These are phyloP conservation scores for Micractinium conductrix DNA, from an alignment of 139 green algal genomes.

Conservation along the genomic window DNA sequence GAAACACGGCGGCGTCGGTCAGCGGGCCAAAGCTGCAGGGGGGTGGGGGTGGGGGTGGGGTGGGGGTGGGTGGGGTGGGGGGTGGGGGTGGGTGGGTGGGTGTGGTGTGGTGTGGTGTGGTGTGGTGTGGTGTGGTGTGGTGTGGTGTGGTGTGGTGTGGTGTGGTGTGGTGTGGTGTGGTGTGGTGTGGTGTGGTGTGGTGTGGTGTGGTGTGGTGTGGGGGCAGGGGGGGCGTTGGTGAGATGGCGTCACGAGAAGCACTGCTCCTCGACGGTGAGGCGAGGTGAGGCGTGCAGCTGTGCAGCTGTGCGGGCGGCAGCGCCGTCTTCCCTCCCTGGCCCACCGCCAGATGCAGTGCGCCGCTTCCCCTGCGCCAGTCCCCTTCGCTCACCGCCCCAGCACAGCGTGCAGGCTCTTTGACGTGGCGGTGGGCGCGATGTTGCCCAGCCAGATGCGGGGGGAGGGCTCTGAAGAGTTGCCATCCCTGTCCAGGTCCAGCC, in stretches of 20 bases:
- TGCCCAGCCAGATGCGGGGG: constrained; percentile 62
- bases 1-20: constrained; percentile 62
- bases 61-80: neutral
- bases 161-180: too few relatives aligned
- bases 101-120: too few relatives aligned
- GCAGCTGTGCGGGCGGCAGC: too few relatives aligned
- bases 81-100: neutral
- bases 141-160: too few relatives aligned
- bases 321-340: too few relatives aligned
- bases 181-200: too few relatives aligned
- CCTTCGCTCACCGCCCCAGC: constrained; percentile 15
- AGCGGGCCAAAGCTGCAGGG: constrained; percentile 46
- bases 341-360: neutral
- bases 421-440: constrained; percentile 60
- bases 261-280: too few relatives aligned
- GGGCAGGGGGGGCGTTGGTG: too few relatives aligned
- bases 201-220: too few relatives aligned
- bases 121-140: too few relatives aligned
- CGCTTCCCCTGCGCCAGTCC: neutral
- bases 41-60: neutral
- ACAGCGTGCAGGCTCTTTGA: constrained; percentile 44
- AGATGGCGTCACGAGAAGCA: too few relatives aligned
- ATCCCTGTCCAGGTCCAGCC: constrained; percentile 29
- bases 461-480: constrained; percentile 41
- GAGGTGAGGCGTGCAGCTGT: too few relatives aligned